phyloP scores from a whole-genome alignment of 345 rosid species.

The Acer saccharum region DNA sequence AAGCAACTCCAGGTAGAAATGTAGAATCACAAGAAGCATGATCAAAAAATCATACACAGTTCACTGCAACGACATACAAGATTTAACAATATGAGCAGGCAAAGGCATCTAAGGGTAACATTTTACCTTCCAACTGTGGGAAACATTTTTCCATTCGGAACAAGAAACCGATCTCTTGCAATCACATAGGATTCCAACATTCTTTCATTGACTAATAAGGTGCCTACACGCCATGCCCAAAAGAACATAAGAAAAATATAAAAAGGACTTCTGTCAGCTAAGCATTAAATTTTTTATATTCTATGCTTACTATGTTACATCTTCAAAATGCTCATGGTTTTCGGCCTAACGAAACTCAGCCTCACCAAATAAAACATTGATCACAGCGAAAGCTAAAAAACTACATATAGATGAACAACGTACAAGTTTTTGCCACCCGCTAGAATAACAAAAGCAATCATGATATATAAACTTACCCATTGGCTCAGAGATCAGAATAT shows the following conservation, averaged over 20 bases:
- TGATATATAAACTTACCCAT: conserved; percentile 63
- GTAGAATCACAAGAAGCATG: neutral
- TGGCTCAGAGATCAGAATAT: conserved; percentile 94
- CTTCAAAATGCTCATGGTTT: neutral
- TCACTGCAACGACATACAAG: neutral
- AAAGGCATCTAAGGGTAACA: neutral
- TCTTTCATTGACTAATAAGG: conserved; percentile 92
- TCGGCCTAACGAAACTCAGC: conserved; percentile 5
- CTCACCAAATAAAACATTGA: neutral
- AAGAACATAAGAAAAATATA: neutral
- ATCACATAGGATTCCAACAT: conserved; percentile 96
- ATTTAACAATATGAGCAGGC: neutral
- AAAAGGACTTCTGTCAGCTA: conserved; percentile 5
- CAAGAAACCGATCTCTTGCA: conserved; percentile 95
- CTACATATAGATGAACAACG: neutral
- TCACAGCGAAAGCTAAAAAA: neutral
- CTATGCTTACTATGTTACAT: conserved; percentile 3
- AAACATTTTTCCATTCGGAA: conserved; percentile 91
- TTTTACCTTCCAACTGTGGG: conserved; percentile 89
- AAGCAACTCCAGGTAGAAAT: neutral
- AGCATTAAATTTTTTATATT: neutral
- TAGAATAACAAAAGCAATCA: conserved; percentile 9
- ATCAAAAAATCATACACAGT: neutral
- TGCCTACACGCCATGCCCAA: conserved; percentile 54
- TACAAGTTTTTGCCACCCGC: neutral